Evolutionary conservation across 495 filamentous ascomycete genomes (phyloP), one percentile per base, ranked within the genome.

Genomic region (Tuber umbilicatum): DNA sequence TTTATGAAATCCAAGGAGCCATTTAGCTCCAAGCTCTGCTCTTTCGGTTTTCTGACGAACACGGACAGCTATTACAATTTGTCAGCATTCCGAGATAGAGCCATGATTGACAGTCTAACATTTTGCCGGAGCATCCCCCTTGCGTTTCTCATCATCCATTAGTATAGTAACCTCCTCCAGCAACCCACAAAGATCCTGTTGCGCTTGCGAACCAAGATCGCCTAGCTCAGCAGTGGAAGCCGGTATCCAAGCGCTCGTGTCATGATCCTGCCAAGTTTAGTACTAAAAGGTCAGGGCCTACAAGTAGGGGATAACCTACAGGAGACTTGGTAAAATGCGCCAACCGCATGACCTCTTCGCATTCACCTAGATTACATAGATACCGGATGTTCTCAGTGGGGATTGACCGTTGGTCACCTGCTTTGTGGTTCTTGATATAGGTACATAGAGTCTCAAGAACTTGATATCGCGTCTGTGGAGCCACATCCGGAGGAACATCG

Each of bases 141-240:
- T 64, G 55, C 27, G 42, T 47, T 75, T 81, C 47, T 72, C 69
- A 16, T 76, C 47, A n/a, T 81, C 80, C 75, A 75, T 78, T 71
- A 81, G n/a, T 60, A 81, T 81, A 64, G 72, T 73, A 64, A 81
- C 64, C 69, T 81, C 80, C 45, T 81, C 79, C n/a, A 81, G 43
- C 70, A 81, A 78, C n/a, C 73, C 80, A 16, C 74, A 43, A 27
- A 75, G 72, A 50, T 81, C 74, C 27, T 69, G 70, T 39, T 40
- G 72, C 10, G 50, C 67, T 50, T 69, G 27, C 35, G 79, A 78
- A 14, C 73, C 35, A 9, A 42, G 38, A 50, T 81, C 67, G 42
- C 75, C 31, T 21, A 81, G 47, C 41, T 78, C 37, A 40, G 41
- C 69, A 27, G 42, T 40, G 2, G 70, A 41, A 21, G 79, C 75